These are phyloP conservation scores for Spathaspora sp. DNA, from an alignment of 1,139 yeast genomes.

Conservation along the genomic window DNA sequence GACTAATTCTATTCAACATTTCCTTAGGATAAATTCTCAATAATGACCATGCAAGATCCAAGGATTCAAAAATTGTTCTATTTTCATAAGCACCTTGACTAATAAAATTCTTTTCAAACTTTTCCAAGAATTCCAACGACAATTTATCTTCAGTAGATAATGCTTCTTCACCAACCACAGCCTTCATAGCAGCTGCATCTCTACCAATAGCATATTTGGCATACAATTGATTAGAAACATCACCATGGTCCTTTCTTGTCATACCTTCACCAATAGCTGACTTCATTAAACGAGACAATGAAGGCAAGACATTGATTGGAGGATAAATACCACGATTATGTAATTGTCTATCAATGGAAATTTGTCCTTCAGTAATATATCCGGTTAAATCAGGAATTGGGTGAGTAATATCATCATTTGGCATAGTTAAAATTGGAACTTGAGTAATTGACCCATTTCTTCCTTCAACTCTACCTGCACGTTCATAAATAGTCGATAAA, in stretches of 20 bases:
- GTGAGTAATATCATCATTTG: constrained; percentile 98
- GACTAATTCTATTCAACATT: constrained; percentile 96
- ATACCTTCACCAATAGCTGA: constrained; percentile 99
- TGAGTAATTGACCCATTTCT: constrained; percentile 99
- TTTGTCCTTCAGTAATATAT: constrained; percentile 98
- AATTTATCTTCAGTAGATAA: constrained; percentile 95
- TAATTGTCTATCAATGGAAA: constrained; percentile 93
- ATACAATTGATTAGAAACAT: constrained; percentile 96
- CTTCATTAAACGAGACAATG: constrained; percentile 97
- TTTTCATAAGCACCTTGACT: constrained; percentile 95
- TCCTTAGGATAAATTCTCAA: constrained; percentile 98
- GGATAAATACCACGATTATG: constrained; percentile 97
- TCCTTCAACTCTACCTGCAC: constrained; percentile 99
- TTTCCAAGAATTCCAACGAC: constrained; percentile 94
- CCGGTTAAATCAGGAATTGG: constrained; percentile 99
- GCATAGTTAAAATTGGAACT: constrained; percentile 98
- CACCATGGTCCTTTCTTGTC: constrained; percentile 99
- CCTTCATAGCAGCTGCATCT: constrained; percentile 99
- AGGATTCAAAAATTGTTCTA: constrained; percentile 89
- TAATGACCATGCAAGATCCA: constrained; percentile 97
- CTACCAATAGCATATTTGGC: constrained; percentile 99
- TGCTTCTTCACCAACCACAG: constrained; percentile 99
- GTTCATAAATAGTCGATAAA: constrained; percentile 96
- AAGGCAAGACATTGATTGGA: constrained; percentile 96
- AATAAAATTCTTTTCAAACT: constrained; percentile 93